Evolutionary conservation across 257 asterid species (phyloP).

Genomic region (Avicennia marina): DNA sequence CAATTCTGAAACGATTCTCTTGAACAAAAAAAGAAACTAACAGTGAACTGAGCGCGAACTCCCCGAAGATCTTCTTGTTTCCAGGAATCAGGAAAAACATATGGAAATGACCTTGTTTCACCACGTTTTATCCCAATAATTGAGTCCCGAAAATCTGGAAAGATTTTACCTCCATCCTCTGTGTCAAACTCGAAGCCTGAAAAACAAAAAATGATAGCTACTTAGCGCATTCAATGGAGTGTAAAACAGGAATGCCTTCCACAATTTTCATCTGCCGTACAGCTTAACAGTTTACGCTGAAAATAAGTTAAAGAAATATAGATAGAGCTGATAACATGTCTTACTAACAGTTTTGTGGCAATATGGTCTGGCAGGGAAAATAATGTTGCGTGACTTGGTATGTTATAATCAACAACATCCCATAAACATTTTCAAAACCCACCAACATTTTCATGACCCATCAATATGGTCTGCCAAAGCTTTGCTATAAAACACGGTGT

Average conservation of each 20-base stretch:
- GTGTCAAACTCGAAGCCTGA: constrained; percentile 94
- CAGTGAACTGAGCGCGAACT: constrained; percentile 78
- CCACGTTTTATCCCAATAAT: constrained; percentile 65
- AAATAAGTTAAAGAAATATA: no score
- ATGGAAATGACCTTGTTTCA: constrained; percentile 74
- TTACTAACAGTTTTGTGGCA: no score
- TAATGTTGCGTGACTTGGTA: no score
- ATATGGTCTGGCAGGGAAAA: no score
- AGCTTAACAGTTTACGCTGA: not conserved
- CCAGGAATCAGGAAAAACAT: constrained; percentile 88
- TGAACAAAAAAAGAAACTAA: constrained; percentile 31
- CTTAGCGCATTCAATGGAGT: not conserved
- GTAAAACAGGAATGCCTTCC: not conserved
- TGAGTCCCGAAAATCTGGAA: constrained; percentile 72
- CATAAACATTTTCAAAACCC: no score
- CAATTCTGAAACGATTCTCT: not conserved
- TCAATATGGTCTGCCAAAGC: not conserved
- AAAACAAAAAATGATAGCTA: not conserved
- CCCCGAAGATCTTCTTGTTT: constrained; percentile 90
- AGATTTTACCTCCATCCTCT: constrained; percentile 82
- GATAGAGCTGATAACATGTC: no score
- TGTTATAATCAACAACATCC: no score
- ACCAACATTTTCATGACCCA: no score
- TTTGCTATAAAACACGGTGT: not conserved
- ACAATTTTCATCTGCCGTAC: not conserved